A percentile compares a stretch with the other conserved stretches of the same genome.
These are phyloP conservation scores for Magnusiomyces paraingens DNA, from an alignment of 1,139 yeast genomes.

Conservation along the genomic window DNA sequence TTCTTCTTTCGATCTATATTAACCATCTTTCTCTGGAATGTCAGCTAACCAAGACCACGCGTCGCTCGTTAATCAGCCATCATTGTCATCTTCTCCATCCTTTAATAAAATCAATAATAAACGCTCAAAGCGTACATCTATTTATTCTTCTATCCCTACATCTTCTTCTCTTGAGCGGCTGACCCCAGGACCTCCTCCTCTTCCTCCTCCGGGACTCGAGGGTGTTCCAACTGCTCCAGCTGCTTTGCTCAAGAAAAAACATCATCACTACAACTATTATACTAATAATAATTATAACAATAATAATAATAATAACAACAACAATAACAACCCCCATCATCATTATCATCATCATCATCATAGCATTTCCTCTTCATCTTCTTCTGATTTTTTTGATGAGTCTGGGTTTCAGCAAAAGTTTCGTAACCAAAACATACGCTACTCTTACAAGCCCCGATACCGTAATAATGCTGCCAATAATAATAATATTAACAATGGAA, in stretches of 20 bases:
- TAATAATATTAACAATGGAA: not conserved
- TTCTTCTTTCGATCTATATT: too few relatives aligned
- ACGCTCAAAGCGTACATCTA: too few relatives aligned
- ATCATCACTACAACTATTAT: not conserved
- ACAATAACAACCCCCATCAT: too few relatives aligned
- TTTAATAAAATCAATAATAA: too few relatives aligned
- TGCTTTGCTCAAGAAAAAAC: conserved; percentile 1
- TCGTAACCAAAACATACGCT: not conserved
- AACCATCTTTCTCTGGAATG: too few relatives aligned
- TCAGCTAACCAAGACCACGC: too few relatives aligned
- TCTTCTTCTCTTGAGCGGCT: too few relatives aligned
- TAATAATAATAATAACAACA: too few relatives aligned
- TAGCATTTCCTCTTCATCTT: not conserved
- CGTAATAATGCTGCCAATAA: not conserved
- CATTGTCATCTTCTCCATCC: too few relatives aligned
- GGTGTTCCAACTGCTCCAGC: conserved; percentile 7
- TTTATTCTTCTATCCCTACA: too few relatives aligned
- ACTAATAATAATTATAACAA: not conserved
- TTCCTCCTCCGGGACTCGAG: conserved; percentile 1
- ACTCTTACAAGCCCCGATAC: not conserved
- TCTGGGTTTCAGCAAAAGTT: not conserved
- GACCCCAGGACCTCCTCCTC: not conserved
- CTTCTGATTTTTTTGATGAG: not conserved
- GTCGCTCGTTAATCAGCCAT: too few relatives aligned
- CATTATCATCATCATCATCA: too few relatives aligned